Evolutionary conservation across 164 flowering plant genomes (phyloP).

Genomic region (Taxillus chinensis): DNA sequence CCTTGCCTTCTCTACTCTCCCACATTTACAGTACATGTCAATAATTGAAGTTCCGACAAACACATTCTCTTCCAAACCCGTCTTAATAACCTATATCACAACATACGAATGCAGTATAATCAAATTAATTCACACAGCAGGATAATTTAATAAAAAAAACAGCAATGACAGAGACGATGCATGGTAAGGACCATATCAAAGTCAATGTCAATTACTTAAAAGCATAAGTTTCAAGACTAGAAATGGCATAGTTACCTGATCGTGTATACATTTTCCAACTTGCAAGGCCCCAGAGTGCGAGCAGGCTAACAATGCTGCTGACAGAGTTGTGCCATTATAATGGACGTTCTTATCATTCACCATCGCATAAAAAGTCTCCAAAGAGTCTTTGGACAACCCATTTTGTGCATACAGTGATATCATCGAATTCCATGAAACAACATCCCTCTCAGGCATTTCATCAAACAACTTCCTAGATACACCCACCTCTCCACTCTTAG

Average conservation of each 20-base stretch:
- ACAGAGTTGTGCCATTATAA: constrained; percentile 53
- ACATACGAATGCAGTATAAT: neutral
- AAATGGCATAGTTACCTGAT: constrained; percentile 38
- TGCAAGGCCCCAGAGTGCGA: constrained; percentile 59
- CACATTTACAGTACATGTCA: constrained; percentile 94
- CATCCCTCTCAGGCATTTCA: constrained; percentile 52
- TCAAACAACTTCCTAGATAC: constrained; percentile 56
- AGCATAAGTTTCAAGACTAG: neutral
- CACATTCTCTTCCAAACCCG: constrained; percentile 48
- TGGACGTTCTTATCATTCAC: constrained; percentile 19
- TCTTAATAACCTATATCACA: constrained; percentile 42
- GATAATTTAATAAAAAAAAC: neutral
- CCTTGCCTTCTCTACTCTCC: constrained; percentile 57
- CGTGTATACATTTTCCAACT: constrained; percentile 60
- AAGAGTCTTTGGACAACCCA: constrained; percentile 52
- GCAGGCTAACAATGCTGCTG: constrained; percentile 67
- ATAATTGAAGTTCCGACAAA: constrained; percentile 70
- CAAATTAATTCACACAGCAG: neutral
- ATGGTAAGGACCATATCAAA: no score
- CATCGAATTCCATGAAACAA: constrained; percentile 72
- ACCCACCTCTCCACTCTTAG: constrained; percentile 43
- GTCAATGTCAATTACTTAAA: no score
- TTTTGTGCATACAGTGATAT: constrained; percentile 63
- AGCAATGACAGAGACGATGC: no score
- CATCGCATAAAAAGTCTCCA: constrained; percentile 46